Base-by-base conservation (phyloP, 1,284 basidiomycete species). In the Meripilus lineatus region DNA sequence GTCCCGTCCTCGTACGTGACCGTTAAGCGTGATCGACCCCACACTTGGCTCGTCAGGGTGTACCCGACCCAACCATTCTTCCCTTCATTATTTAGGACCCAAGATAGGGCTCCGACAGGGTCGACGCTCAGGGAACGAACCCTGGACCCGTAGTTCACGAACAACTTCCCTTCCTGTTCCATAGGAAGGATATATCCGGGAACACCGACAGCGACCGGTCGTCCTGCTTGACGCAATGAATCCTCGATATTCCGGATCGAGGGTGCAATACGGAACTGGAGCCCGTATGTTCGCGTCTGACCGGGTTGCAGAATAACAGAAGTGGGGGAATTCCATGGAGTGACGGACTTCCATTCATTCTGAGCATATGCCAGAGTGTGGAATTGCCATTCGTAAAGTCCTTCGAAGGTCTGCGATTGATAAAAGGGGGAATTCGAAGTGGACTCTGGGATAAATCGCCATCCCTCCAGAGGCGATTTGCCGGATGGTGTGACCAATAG, bases 351-450 rank as follows among this genome's bases (percentile, higher is more conserved):
- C 77, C 77, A 79, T 51, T 79, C 76, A 50, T 75, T 74, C 52
- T 78, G 63, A 8, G 76, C 76, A 51, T 77, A 79, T 0, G 77
- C 77, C 17, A 77, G 60, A 1, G 76, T 78, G 45, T 79, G 77
- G 57, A 78, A 77, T 50, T 76, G 72, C 76, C 76, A 79, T 61
- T 77, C 75, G 59, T 77, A 77, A 6, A 78, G 56, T 0, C 71
- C 77, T 55, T 80, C 77, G 51, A 79, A 80, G 0, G 77, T 79
- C 55, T 80, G 77, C 1, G 75, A 77, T 51, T 79, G 76, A 53
- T 79, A 80, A 47, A 63, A 73, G 1, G 74, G 72, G 4, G 69
- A 50, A 5, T 62, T 63, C 2, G 64, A 62, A 0, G 71, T 74
- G 28, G 66, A 64, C 56, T 79, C 77, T 1, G 69, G 66, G 34